phyloP scores from a whole-genome alignment of 129 eudicot species.

The Flaveria brownii region DNA sequence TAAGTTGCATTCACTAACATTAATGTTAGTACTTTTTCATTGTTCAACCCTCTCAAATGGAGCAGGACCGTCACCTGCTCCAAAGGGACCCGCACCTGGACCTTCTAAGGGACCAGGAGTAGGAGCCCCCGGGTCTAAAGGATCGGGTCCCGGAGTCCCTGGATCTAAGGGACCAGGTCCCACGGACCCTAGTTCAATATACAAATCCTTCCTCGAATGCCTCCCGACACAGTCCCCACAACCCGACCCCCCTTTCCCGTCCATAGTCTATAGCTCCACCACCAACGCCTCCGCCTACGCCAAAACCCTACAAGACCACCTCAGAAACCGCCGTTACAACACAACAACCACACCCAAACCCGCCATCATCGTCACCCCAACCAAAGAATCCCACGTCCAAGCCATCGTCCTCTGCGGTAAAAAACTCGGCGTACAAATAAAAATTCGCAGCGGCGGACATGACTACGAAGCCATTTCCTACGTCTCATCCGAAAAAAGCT shows the following conservation, averaged over 20 bases:
- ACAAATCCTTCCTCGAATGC: constrained; percentile 34
- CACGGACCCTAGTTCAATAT: neutral
- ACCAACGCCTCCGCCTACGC: constrained; percentile 35
- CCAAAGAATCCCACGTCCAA: constrained; percentile 44
- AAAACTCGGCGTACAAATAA: constrained; percentile 27
- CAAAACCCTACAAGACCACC: constrained; percentile 33
- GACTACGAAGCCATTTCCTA: constrained; percentile 40
- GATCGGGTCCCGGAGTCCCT: neutral
- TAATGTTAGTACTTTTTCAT: constrained; percentile 10
- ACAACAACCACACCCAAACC: constrained; percentile 46
- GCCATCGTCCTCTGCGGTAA: constrained; percentile 47
- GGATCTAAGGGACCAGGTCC: neutral
- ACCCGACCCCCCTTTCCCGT: constrained; percentile 36
- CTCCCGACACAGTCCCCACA: constrained; percentile 22
- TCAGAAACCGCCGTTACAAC: constrained; percentile 48
- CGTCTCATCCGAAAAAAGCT: constrained; percentile 16
- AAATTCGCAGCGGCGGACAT: constrained; percentile 43
- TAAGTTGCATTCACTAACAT: neutral
- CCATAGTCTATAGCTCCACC: constrained; percentile 36
- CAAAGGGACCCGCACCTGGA: neutral
- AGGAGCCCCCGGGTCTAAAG: neutral
- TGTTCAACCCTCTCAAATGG: constrained; percentile 13
- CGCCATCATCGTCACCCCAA: constrained; percentile 40
- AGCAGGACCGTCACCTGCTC: neutral
- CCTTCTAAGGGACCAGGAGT: neutral